These are phyloP conservation scores for Plenodomus tracheiphilus DNA, from an alignment of 2,329 filamentous ascomycete genomes.

Conservation along the genomic window DNA sequence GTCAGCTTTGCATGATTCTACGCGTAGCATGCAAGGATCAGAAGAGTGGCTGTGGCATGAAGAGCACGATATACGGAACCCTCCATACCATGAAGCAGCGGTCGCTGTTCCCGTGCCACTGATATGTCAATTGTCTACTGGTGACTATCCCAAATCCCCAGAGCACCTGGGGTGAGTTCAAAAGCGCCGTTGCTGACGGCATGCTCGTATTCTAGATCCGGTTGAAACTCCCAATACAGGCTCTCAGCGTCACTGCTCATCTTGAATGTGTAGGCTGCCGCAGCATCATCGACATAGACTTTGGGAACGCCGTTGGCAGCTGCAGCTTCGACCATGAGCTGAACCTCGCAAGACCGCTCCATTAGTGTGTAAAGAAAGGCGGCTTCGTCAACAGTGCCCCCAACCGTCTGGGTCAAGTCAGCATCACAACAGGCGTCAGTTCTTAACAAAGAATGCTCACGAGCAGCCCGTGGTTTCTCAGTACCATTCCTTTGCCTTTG, in stretches of 20 bases:
- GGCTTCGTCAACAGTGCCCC: constrained; percentile 73
- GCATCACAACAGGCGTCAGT: background rate
- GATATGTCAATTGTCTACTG: background rate
- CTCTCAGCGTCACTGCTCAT: constrained; percentile 53
- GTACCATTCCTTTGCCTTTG: constrained; percentile 64
- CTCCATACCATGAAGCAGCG: no score
- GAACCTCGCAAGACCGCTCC: constrained; percentile 70
- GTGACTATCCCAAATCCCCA: constrained; percentile 9
- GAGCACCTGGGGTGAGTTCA: constrained; percentile 11
- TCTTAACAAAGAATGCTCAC: constrained; percentile 13
- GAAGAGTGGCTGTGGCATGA: no score
- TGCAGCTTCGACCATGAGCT: constrained; percentile 70
- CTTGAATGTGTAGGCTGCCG: constrained; percentile 58
- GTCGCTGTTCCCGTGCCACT: background rate
- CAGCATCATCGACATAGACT: constrained; percentile 59
- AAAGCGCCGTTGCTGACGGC: constrained; percentile 33
- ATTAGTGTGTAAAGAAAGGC: constrained; percentile 70
- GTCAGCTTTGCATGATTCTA: no score
- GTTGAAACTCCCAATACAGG: constrained; percentile 58
- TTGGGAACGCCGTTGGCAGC: constrained; percentile 58
- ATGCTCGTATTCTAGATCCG: constrained; percentile 53
- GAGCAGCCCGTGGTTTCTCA: constrained; percentile 73
- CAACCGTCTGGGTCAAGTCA: constrained; percentile 57
- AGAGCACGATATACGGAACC: no score
- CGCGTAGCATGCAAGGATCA: no score